Evolutionary conservation across 2,329 filamentous ascomycete genomes (phyloP), one percentile per base, ranked within the genome.

Genomic region (Chaetomium olivaceum): DNA sequence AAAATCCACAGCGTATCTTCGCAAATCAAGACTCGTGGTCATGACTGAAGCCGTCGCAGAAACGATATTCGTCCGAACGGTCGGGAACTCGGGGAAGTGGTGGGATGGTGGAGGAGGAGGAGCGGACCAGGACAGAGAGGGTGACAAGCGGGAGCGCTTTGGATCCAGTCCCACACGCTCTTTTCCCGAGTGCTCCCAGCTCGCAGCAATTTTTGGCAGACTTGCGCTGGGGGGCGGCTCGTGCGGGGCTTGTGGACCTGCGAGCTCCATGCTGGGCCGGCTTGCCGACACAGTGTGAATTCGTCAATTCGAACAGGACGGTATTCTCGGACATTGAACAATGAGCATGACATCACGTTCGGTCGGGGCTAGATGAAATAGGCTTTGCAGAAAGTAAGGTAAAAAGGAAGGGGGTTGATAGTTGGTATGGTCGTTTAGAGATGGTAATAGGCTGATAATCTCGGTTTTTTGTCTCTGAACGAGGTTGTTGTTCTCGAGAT

Each of bases 141-240:
- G 61, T 52, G 55, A 51, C 54, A 51, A 61, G 68, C 56, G 62
- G 68, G 63, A 69, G 68, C 67, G 68, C 65, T 62, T 64, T 62
- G 67, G 65, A 60, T 58, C 56, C 57, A 58, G 36, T 19, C 23
- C 57, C 63, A 67, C 64, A 67, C 64, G 62, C 62, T 66, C 31
- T 64, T 70, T 68, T 65, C 69, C 70, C 56, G 43, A 68, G 66
- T 64, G 61, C 61, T 64, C 64, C 48, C 61, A 66, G 69, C 64
- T 46, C 16, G 16, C 39, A 68, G 61, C 68, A 69, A 71, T 72
- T 72, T 71, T 71, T 71, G 69, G 69, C 68, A 66, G 63, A 63
- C 62, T 63, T 63, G 64, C 58, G 65, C 65, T 39, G 62, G 58
- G 48, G 64, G 11, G 50, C 33, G 27, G 57, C 63, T 63, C 58